Evolutionary conservation across 306 rosid species (phyloP).

Genomic region (Notholithocarpus densiflorus): DNA sequence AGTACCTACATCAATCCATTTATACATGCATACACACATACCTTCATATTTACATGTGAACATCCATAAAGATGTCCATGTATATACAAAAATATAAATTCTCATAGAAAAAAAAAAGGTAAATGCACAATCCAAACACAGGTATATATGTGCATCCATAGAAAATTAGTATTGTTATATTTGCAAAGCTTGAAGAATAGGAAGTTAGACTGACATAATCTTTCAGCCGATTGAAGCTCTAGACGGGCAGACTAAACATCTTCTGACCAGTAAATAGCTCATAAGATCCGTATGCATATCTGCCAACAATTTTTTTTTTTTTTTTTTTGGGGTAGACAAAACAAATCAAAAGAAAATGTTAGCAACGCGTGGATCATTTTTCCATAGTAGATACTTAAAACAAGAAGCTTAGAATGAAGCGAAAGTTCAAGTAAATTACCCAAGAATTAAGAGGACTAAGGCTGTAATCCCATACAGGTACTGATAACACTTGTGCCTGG

Average conservation of each 20-base stretch:
- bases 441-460: conserved; percentile 43
- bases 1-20: no score
- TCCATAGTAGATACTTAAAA: background rate
- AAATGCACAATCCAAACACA: background rate
- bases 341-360: conserved; percentile 3
- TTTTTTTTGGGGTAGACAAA: background rate
- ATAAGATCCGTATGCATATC: conserved; percentile 40
- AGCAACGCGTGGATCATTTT: conserved; percentile 4
- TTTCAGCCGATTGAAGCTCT: conserved; percentile 15
- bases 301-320: conserved; percentile 15
- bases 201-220: conserved; percentile 13
- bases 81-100: no score
- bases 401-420: background rate
- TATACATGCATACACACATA: no score
- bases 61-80: no score
- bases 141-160: background rate
- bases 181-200: conserved; percentile 25
- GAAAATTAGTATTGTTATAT: conserved; percentile 15
- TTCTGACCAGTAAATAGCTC: conserved; percentile 23
- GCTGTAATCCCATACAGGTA: conserved; percentile 43
- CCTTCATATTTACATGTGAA: no score
- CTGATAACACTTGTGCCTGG: conserved; percentile 65
- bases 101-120: background rate
- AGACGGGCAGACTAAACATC: background rate
- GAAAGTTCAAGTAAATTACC: conserved; percentile 36